phyloP scores from a whole-genome alignment of 805 yeast species.

The Cephaloascus fragrans region DNA sequence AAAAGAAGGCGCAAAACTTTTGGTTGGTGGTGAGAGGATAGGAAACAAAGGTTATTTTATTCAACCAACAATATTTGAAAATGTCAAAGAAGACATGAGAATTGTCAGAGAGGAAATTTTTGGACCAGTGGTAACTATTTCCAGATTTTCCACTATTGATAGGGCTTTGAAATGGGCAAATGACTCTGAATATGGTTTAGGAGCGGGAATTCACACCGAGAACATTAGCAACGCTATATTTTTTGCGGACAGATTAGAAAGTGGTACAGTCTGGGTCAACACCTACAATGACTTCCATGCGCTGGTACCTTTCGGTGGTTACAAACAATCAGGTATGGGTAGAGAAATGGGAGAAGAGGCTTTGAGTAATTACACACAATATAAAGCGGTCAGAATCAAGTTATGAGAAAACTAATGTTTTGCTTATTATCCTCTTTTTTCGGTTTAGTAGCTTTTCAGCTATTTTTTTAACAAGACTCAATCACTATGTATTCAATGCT shows the following conservation, averaged over 20 bases:
- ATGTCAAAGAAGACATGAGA: constrained; percentile 13
- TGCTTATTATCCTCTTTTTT: no score
- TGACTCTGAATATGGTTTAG: constrained; percentile 16
- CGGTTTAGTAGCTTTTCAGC: no score
- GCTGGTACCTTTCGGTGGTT: constrained; percentile 25
- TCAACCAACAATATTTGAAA: constrained; percentile 18
- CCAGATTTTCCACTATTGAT: constrained; percentile 15
- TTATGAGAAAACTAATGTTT: neutral
- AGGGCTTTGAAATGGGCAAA: constrained; percentile 16
- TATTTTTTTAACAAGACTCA: no score
- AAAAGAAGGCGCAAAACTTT: constrained; percentile 74
- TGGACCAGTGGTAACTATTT: constrained; percentile 17
- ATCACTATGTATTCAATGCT: no score
- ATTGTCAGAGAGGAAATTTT: constrained; percentile 17
- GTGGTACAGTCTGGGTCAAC: constrained; percentile 20
- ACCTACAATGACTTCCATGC: constrained; percentile 17
- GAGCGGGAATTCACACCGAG: constrained; percentile 16
- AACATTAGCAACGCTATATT: neutral
- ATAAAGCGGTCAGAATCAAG: constrained; percentile 31
- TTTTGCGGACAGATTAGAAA: constrained; percentile 7
- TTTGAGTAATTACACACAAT: constrained; percentile 33
- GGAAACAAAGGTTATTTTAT: constrained; percentile 16
- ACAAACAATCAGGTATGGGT: constrained; percentile 32
- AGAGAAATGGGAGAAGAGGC: constrained; percentile 40
- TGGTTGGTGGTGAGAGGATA: constrained; percentile 74